Evolutionary conservation across 441 rosid genomes (phyloP).

Genomic region (Lepidium campestre): DNA sequence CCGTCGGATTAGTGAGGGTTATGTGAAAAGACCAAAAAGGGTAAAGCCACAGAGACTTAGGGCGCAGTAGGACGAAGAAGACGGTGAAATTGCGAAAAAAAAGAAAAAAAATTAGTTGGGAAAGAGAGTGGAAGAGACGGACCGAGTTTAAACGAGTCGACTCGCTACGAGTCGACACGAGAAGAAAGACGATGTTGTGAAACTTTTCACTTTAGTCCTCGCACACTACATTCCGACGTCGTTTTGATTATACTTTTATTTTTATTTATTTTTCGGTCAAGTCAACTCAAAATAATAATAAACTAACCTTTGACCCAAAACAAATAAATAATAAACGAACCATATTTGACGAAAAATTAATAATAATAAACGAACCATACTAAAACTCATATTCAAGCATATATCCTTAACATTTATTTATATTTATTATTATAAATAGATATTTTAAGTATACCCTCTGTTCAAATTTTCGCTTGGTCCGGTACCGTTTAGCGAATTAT

Average conservation of each 20-base stretch:
- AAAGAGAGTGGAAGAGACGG: conserved; percentile 27
- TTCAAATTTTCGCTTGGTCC: too few relatives aligned
- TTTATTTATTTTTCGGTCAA: neutral
- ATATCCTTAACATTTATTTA: too few relatives aligned
- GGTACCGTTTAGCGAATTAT: too few relatives aligned
- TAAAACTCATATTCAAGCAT: too few relatives aligned
- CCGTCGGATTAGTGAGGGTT: conserved; percentile 49
- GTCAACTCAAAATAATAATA: too few relatives aligned
- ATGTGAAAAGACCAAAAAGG: conserved; percentile 78
- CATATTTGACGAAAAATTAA: too few relatives aligned
- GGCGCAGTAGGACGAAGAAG: conserved; percentile 29
- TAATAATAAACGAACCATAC: too few relatives aligned
- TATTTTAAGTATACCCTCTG: too few relatives aligned
- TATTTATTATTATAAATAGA: too few relatives aligned
- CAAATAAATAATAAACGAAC: too few relatives aligned
- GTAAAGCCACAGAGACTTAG: conserved; percentile 29
- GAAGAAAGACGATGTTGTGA: conserved; percentile 8
- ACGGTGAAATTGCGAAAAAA: conserved; percentile 11
- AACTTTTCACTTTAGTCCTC: neutral
- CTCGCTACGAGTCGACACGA: conserved; percentile 2
- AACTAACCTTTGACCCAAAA: too few relatives aligned
- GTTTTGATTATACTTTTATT: neutral
- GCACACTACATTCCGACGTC: neutral
- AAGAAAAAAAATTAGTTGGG: conserved; percentile 9
- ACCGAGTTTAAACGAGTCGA: conserved; percentile 21